Base-by-base conservation (phyloP, 2,329 filamentous ascomycete species). In the Diaporthe humulicola region DNA sequence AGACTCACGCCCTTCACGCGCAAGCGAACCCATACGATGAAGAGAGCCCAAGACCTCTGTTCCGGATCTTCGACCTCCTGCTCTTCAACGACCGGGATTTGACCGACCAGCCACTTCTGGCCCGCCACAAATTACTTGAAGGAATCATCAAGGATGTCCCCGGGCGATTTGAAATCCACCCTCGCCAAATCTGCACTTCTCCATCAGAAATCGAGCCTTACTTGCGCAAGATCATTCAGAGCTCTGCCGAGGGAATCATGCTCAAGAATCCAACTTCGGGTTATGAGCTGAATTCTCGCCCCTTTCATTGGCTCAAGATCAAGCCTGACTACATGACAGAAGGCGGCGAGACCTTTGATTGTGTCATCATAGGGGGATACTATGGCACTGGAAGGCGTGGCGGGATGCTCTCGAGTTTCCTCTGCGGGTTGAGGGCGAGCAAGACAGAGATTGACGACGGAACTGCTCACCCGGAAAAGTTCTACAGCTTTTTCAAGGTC, bases 251-350 rank as follows among this genome's bases (percentile, higher is more conserved):
- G 83, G 97, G 97, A 2, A 87, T 98, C 0, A 95, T 99, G 0
- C 86, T 98, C 70, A 99, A 99, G 86, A 98, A 98, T 77, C 97
- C 97, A 10, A 89, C 93, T 7, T 98, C 96, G 0, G 89, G 91
- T 80, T 99, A 99, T 82, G 90, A 91, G 9, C 88, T 98, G 14
- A 98, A 98, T 80, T 94, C 95, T 78, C 93, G 97, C 64, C 97
- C 97, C 79, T 94, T 98, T 79, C 95, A 98, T 83, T 99, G 97
- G 97, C 93, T 98, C 85, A 99, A 99, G 82, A 96, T 99, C 12
- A 99, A 99, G 80, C 97, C 97, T 1, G 97, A 99, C 77, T 99
- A 99, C 83, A 98, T 98, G 96, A 93, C 93, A 2, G 96, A 98
- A 77, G 98, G 97, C 82, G 97, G 97, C 76, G 96, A 98, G 84